These are phyloP conservation scores for Aspergillus terreus DNA, from an alignment of 2,329 filamentous ascomycete genomes.

Conservation along the genomic window DNA sequence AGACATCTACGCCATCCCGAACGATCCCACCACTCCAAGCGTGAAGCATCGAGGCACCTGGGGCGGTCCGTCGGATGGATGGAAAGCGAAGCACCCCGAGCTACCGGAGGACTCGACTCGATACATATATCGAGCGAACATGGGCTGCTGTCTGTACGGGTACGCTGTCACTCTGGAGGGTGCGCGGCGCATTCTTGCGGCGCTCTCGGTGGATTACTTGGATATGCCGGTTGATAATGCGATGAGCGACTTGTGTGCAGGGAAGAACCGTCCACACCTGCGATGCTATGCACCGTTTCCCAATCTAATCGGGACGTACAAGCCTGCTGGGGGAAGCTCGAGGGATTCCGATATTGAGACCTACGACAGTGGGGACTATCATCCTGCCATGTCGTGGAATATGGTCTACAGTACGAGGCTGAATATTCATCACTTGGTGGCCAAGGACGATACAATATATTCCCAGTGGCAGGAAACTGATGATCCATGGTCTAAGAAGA, in stretches of 20 bases:
- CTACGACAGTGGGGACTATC: conserved; percentile 11
- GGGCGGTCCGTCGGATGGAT: conserved; percentile 16
- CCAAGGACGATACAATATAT: conserved; percentile 13
- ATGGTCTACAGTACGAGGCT: conserved; percentile 23
- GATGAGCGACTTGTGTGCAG: conserved; percentile 47
- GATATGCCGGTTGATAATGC: conserved; percentile 41
- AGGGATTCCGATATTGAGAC: conserved; percentile 27
- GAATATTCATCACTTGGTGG: conserved; percentile 22
- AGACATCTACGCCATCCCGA: conserved; percentile 24
- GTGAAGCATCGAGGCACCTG: conserved; percentile 15
- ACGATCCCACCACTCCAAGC: conserved; percentile 27
- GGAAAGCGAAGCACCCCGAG: conserved; percentile 8
- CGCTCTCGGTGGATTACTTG: conserved; percentile 24
- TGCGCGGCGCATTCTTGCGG: conserved; percentile 34
- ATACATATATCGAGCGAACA: conserved; percentile 30
- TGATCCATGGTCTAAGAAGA: conserved; percentile 17
- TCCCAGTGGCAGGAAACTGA: conserved; percentile 18
- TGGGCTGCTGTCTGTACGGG: conserved; percentile 33
- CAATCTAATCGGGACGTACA: conserved; percentile 47
- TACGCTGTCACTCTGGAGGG: conserved; percentile 38
- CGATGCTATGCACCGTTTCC: conserved; percentile 43
- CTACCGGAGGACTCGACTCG: conserved; percentile 31
- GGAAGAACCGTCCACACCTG: conserved; percentile 26
- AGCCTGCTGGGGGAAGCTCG: conserved; percentile 32
- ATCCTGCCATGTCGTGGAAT: conserved; percentile 15